Percentiles rank a stretch among this genome's conserved stretches.
Conservation (phyloP, 2,329 filamentous ascomycete genomes). For the Calonectria hongkongensis region DNA sequence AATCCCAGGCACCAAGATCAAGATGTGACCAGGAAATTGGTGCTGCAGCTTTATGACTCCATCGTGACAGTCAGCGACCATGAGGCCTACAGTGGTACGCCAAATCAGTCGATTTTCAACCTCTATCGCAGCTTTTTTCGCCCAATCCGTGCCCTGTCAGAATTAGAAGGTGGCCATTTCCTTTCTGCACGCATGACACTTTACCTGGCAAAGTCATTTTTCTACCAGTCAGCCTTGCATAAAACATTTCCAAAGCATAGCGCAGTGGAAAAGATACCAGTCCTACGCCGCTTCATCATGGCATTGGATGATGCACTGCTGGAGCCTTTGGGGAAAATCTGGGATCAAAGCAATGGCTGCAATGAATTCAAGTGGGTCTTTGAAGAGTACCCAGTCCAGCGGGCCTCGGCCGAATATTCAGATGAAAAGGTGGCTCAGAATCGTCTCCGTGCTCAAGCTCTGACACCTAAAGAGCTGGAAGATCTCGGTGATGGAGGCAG, state of each 20-base stretch:
- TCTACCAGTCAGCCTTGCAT: not conserved
- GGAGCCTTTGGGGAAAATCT: not conserved
- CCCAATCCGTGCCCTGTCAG: constrained; percentile 1
- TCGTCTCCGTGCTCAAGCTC: constrained; percentile 12
- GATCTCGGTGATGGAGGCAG: not conserved
- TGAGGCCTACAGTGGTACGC: not conserved
- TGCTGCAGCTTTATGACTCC: constrained; percentile 11
- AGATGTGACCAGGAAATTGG: not conserved
- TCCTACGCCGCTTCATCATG: not conserved
- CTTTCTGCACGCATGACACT: constrained; percentile 13
- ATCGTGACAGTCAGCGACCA: constrained; percentile 5
- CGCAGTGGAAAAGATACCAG: not conserved
- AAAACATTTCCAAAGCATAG: not conserved
- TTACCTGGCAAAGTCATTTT: constrained; percentile 9
- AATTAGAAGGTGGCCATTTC: constrained; percentile 19
- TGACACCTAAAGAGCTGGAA: constrained; percentile 2
- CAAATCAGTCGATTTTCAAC: not conserved
- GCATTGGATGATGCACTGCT: constrained; percentile 15
- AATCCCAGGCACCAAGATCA: too few species aligned
- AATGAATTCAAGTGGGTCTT: constrained; percentile 25
- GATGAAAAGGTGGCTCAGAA: not conserved
- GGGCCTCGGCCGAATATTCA: not conserved
- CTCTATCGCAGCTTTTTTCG: constrained; percentile 1
- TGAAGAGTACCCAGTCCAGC: not conserved
- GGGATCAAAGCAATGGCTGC: not conserved